Evolutionary conservation across 2,329 filamentous ascomycete species (phyloP), one percentile per base, ranked within the genome.

Genomic region (Aspergillus sp.): DNA sequence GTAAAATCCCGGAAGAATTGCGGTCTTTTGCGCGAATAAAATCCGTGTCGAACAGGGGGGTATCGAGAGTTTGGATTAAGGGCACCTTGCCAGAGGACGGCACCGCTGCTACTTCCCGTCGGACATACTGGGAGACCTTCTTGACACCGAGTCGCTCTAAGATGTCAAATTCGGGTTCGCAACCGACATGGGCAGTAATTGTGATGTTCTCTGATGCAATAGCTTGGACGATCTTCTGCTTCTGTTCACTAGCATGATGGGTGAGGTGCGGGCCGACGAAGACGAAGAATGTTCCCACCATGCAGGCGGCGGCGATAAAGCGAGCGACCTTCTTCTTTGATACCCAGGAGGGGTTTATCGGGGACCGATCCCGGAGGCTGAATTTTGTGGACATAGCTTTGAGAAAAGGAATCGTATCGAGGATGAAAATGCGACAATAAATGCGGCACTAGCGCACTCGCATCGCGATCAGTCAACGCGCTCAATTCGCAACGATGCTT

Each of bases 251-350:
- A 7, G 22, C 30, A 19, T 22, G 34, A n/a, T 58, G 55, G 17
- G 68, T 64, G 38, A 68, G 47, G 0, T 64, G 63, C 3, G 72
- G 73, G 70, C 72, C 73, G 23, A 75, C 64, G 23, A 74, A 57
- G 22, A 64, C 52, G 11, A 69, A 66, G 41, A 76, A 74, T 15
- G 59, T 64, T 38, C 64, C 49, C 38, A 74, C 66, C 23, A 73
- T 53, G 41, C 72, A 59, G 49, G 71, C 64, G 30, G 65, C 63
- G 43, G 74, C 60, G 4, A 68, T 64, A 47, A 73, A 74, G 9
- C 74, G 73, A 43, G 72, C 19, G 9, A 74, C 54, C 57, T 71
- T 74, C 62, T 72, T 76, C 68, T 69, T 75, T 70, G 72, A 71
- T 28, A 73, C 66, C 68, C 70, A 72, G 30, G 73, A 73, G 38